Percentiles rank a stretch among this genome's conserved stretches.
Conservation (phyloP, 2,329 filamentous ascomycete species). For the Aureobasidium musti region DNA sequence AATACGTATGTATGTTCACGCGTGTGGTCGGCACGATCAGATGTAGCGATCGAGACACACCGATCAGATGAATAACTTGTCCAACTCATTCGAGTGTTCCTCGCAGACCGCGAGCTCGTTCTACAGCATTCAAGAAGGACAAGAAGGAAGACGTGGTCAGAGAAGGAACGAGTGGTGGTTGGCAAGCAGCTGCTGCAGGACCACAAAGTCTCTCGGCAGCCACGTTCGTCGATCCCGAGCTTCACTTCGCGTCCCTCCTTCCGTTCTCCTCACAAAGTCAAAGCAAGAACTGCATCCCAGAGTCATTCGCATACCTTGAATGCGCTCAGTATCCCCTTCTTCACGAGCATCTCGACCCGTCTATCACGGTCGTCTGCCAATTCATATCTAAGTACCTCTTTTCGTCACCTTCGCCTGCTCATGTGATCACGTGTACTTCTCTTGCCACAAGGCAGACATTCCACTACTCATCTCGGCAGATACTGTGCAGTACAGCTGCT, state of each 20-base stretch:
- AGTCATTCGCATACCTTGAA: not conserved
- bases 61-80: not conserved
- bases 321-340: not conserved
- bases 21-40: not conserved
- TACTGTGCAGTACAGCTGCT: not conserved
- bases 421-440: conserved; percentile 9
- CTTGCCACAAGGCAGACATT: conserved; percentile 25
- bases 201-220: not conserved
- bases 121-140: not conserved
- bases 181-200: not conserved
- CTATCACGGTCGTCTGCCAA: not conserved
- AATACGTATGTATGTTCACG: not conserved
- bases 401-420: conserved; percentile 11
- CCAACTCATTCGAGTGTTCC: not conserved
- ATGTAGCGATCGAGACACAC: not conserved
- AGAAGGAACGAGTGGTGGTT: conserved; percentile 7
- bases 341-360: not conserved
- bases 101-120: no score
- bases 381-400: not conserved
- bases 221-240: not conserved
- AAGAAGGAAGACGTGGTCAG: not conserved
- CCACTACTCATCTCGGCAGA: not conserved
- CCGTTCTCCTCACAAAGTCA: not conserved
- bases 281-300: not conserved
- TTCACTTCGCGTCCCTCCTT: conserved; percentile 1